phyloP scores from a whole-genome alignment of 352 stramenopile genomes.

The Globisporangium canariense region DNA sequence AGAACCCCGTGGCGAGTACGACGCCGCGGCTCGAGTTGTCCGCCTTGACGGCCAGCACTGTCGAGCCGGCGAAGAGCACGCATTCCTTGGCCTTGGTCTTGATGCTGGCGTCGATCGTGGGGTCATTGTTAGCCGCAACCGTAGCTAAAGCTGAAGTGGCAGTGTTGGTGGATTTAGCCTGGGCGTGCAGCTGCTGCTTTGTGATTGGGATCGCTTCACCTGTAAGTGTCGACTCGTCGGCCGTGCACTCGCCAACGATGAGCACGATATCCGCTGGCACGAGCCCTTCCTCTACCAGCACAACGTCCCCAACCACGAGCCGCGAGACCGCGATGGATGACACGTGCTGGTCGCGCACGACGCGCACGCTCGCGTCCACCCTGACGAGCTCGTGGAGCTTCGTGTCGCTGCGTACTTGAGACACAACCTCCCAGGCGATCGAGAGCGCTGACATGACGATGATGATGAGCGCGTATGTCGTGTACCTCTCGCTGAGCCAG shows the following conservation, averaged over 20 bases:
- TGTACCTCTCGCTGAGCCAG: constrained; percentile 69
- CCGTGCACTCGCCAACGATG: constrained; percentile 59
- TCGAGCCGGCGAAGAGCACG: constrained; percentile 61
- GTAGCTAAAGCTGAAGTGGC: not conserved
- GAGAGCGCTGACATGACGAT: constrained; percentile 59
- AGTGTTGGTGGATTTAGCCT: not conserved
- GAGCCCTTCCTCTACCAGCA: constrained; percentile 59
- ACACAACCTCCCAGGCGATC: constrained; percentile 66
- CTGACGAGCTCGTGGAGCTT: constrained; percentile 61
- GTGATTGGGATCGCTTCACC: constrained; percentile 79
- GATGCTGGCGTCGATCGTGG: constrained; percentile 29
- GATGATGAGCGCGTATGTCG: constrained; percentile 64
- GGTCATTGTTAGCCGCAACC: not conserved
- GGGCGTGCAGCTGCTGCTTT: constrained; percentile 33
- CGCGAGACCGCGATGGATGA: constrained; percentile 36
- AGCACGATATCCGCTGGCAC: constrained; percentile 64
- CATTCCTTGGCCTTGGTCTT: constrained; percentile 48
- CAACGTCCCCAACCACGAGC: constrained; percentile 69
- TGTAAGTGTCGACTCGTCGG: constrained; percentile 75
- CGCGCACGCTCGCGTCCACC: constrained; percentile 51
- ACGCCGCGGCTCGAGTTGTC: constrained; percentile 35
- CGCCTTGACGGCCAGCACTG: constrained; percentile 34
- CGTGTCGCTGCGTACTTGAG: constrained; percentile 56
- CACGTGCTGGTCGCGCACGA: constrained; percentile 51
- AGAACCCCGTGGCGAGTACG: constrained; percentile 63